Evolutionary conservation across 495 filamentous ascomycete genomes (phyloP), one percentile per base, ranked within the genome.

Genomic region (Penicillium soppii): DNA sequence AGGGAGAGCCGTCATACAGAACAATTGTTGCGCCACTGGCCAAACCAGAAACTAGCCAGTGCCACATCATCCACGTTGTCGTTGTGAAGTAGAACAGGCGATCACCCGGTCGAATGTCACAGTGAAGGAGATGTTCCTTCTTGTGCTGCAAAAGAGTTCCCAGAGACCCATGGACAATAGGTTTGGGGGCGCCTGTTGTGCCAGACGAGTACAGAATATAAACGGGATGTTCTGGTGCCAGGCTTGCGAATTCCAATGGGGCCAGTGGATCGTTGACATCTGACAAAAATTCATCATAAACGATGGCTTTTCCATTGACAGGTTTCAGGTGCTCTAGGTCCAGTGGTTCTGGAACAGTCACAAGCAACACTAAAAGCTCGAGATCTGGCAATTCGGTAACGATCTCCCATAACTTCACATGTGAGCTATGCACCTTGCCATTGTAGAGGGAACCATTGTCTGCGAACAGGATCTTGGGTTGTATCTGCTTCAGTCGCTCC

Each of bases 21-120:
- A 96, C 80, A 33, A 96, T 76, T 1, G 89, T 92, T 6, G 87
- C 79, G 47, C 91, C 91, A 45, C 80, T 83, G 9, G 89, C 86
- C 7, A 96, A 80, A 0, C 82, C 89, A 5, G 89, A 92, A 16
- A 95, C 82, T 36, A 91, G 82, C 91, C 91, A 96, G 66, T 96
- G 91, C 88, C 90, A 94, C 91, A 96, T 96, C 91, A 95, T 94
- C 90, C 88, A 94, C 4, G 91, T 95, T 23, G 82, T 85, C 2
- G 91, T 96, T 2, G 91, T 95, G 63, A 90, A 96, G 70, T 94
- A 95, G 72, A 82, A 92, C 53, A 89, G 79, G 2, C 82, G 75
- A 52, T 84, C 82, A 12, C 79, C 76, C 0, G 81, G 79, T 6
- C 72, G 73, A 56, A 97, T 83, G 21, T 88, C 85, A 61, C 86